Evolutionary conservation across 2,329 filamentous ascomycete species (phyloP).

Genomic region (Hirsutella thompsonii): DNA sequence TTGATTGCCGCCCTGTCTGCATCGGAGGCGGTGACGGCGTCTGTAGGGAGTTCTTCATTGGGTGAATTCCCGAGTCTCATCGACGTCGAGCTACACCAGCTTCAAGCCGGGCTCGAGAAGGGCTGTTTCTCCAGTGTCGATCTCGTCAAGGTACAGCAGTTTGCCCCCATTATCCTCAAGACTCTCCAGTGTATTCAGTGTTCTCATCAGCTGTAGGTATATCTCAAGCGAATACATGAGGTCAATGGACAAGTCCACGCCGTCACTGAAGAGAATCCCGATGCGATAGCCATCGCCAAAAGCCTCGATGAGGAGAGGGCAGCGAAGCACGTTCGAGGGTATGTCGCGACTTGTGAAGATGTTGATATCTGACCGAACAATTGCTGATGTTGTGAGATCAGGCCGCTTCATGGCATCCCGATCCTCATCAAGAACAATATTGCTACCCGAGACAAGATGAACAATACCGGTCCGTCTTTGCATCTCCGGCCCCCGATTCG

Average conservation of each 20-base stretch:
- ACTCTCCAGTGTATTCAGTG: not conserved
- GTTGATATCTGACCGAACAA: not conserved
- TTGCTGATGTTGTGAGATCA: not conserved
- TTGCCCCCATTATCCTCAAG: no score
- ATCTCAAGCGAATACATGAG: constrained; percentile 13
- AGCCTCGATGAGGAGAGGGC: constrained; percentile 18
- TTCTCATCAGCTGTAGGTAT: constrained; percentile 5
- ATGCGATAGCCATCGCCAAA: constrained; percentile 18
- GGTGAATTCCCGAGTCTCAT: constrained; percentile 17
- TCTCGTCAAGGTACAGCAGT: constrained; percentile 17
- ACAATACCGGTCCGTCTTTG: constrained; percentile 28
- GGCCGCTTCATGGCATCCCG: constrained; percentile 47
- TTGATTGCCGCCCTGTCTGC: no score
- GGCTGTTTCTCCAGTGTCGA: constrained; percentile 22
- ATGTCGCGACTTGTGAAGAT: not conserved
- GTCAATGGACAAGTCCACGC: constrained; percentile 14
- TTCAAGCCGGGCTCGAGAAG: constrained; percentile 16
- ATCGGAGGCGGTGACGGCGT: no score
- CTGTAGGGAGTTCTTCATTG: not conserved
- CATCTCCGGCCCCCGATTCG: not conserved
- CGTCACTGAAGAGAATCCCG: constrained; percentile 21
- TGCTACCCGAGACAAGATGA: constrained; percentile 45
- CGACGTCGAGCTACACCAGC: constrained; percentile 19
- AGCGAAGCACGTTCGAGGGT: constrained; percentile 13
- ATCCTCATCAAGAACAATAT: constrained; percentile 56